Percentiles rank a stretch among this genome's conserved stretches.
Evolutionary conservation across 495 filamentous ascomycete genomes (phyloP).

Genomic region (Aspergillus wentii): DNA sequence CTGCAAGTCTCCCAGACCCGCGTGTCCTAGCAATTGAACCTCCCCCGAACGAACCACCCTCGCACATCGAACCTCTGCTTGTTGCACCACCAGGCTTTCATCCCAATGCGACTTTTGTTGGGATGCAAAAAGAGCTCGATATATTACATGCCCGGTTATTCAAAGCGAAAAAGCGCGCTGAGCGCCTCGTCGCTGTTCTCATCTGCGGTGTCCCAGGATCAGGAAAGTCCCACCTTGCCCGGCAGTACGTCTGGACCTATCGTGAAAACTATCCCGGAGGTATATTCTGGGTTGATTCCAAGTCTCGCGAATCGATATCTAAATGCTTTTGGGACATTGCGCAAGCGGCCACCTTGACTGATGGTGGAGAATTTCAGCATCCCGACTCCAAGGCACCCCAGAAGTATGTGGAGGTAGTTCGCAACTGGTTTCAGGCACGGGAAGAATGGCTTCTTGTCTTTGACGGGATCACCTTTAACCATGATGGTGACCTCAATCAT

Average conservation of each 20-base stretch:
- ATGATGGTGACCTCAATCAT: slow-evolving; percentile 49
- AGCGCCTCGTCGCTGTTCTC: slow-evolving; percentile 63
- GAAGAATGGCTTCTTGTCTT: slow-evolving; percentile 72
- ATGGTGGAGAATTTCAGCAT: slow-evolving; percentile 31
- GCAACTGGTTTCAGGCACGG: slow-evolving; percentile 64
- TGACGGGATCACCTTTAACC: slow-evolving; percentile 67
- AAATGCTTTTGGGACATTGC: slow-evolving; percentile 75
- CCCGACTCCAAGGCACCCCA: slow-evolving; percentile 38
- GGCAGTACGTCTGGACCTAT: slow-evolving; percentile 72
- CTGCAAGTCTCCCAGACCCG: too few species aligned
- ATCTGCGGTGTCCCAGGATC: slow-evolving; percentile 71
- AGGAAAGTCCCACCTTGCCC: slow-evolving; percentile 77
- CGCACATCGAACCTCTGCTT: slow-evolving; percentile 37
- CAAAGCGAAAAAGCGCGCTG: slow-evolving; percentile 54
- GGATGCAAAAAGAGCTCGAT: slow-evolving; percentile 66
- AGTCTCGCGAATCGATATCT: slow-evolving; percentile 55
- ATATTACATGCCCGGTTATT: slow-evolving; percentile 63
- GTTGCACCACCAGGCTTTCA: slow-evolving; percentile 73
- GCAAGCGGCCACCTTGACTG: slow-evolving; percentile 53
- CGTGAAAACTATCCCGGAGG: slow-evolving; percentile 65
- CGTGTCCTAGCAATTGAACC: too few species aligned
- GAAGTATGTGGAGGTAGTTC: slow-evolving; percentile 56
- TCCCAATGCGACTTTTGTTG: slow-evolving; percentile 71
- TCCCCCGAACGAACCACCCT: too few species aligned
- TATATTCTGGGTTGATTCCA: slow-evolving; percentile 76